Evolutionary conservation across 1,139 yeast species (phyloP), one percentile per base, ranked within the genome.

Genomic region (Sugiyamaella sp.): DNA sequence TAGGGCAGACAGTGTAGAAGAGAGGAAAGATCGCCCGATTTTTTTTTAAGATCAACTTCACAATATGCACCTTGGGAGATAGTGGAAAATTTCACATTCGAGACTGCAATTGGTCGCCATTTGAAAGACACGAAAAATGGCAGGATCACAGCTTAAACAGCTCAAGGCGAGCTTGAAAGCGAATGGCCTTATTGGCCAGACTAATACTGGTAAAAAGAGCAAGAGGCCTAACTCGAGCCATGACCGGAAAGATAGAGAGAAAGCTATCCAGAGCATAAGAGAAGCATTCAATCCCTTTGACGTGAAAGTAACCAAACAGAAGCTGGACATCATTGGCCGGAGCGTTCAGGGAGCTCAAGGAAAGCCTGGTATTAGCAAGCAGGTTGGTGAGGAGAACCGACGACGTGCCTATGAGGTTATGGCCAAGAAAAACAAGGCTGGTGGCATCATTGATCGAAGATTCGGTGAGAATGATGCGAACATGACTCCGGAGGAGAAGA

Each of bases 281-380:
- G 82, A 80, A 53, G 85, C 89, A 62, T 91, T 91, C 75, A 91
- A 89, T 70, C 95, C 95, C 22, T 95, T 93, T 71, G 99, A 91
- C 65, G 78, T 82, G 46, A 86, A 88, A 63, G 56, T 57, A 22
- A 85, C 85, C 57, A 78, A 86, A 60, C 80, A 81, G 52, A 91
- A 91, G 68, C 77, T 81, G 59, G 87, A 82, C 49, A 77, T 83
- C 14, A 77, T 79, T 20, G 81, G 82, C 0, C 80, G 85, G 53
- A 76, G 77, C 54, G 80, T 79, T 10, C 80, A 77, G 55, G 81
- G 85, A 16, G 84, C 90, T 0, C 84, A 82, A 27, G 90, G 89
- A 3, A 78, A 77, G 55, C 90, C 91, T 0, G 86, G 86, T n/a
- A 74, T 82, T 24, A 79, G 87, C 24, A 88, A 88, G 62, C 91